Conservation (phyloP, 345 rosid genomes). For the Reutealis trisperma region DNA sequence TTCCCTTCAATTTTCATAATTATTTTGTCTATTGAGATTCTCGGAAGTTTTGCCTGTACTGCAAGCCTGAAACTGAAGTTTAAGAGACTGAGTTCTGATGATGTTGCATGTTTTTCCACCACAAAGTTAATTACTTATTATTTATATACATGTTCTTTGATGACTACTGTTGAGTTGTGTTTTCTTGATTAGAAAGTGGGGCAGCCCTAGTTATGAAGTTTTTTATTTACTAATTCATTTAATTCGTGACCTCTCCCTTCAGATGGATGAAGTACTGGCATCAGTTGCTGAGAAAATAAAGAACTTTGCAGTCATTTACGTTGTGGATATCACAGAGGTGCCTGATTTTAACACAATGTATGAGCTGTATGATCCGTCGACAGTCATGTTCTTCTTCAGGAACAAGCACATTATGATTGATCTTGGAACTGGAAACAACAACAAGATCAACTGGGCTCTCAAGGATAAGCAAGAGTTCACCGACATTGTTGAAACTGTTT, state of each 20-base stretch:
- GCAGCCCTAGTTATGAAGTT: neutral
- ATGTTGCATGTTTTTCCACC: no score
- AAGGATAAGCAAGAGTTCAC: slow-evolving; percentile 97
- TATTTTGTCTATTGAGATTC: no score
- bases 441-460: slow-evolving; percentile 95
- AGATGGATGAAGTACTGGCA: slow-evolving; percentile 94
- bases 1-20: no score
- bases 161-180: neutral
- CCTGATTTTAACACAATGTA: slow-evolving; percentile 93
- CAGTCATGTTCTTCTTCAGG: slow-evolving; percentile 92
- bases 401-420: slow-evolving; percentile 95
- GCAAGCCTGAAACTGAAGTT: no score
- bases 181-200: neutral
- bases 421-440: slow-evolving; percentile 93
- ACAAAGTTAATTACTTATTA: no score
- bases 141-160: neutral
- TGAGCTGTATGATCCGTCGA: slow-evolving; percentile 85
- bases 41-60: no score
- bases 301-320: slow-evolving; percentile 92
- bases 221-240: neutral
- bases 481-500: slow-evolving; percentile 80
- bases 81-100: no score
- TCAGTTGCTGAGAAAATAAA: slow-evolving; percentile 86
- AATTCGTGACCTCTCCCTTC: neutral
- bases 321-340: slow-evolving; percentile 84